Base-by-base conservation (phyloP, 179 eudicot species). In the Beta corolliflora region DNA sequence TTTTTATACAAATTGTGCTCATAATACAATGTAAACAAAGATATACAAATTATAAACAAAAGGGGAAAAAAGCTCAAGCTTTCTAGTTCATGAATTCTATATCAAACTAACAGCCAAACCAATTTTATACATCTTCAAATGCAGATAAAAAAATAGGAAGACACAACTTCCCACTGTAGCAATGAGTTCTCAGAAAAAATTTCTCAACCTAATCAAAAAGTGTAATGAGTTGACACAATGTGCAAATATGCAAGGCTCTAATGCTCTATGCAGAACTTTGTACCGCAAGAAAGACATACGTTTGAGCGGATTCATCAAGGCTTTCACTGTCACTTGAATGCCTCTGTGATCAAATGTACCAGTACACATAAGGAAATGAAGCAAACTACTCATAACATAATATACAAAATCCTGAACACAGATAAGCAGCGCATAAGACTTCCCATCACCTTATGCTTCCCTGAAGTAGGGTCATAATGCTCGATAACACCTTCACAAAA, bases 401-500 rank as follows among this genome's bases (percentile, higher is more conserved):
- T 5, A 11, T 45, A 83, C 36, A 77, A 70, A n/a, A n/a, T 29
- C 13, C 5, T 3, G 18, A 71, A 18, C 0, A 41, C 60, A 85
- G 15, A 70, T 65, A 12, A 25, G 46, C 50, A 11, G 21, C 56
- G 45, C 44, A 60, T 55, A 7, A 68, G 56, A 73, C 54, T 76
- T 69, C 73, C 55, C 46, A 80, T 73, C 56, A 96, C 99, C 97
- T 81, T 88, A 68, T 94, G 97, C 88, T 80, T 89, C 86, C 83
- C 91, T 75, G 66, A 59, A 21, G 36, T 78, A 76, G 87, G 48
- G 84, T 88, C 90, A 83, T 80, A 96, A 19, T 88, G 84, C 58
- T 63, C 84, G 75, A 96, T 55, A 71, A 86, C 81, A 61, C 99
- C 99, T 79, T 88, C 81, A 48, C 74, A 80, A 73, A 13, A 83